These are phyloP conservation scores for Candida mattraensis DNA, from an alignment of 805 yeast species.

Conservation along the genomic window DNA sequence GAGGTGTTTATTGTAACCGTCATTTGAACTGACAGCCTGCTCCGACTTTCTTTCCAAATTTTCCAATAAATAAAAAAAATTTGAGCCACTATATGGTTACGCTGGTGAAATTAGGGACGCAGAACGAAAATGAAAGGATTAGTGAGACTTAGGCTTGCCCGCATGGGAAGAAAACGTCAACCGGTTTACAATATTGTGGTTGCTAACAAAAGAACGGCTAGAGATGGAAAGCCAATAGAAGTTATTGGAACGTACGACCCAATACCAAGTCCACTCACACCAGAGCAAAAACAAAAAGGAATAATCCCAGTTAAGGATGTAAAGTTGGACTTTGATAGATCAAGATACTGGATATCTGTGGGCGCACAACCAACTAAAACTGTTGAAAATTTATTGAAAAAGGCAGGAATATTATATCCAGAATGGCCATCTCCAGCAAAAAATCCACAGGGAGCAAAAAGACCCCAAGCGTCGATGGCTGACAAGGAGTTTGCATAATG, in stretches of 20 bases:
- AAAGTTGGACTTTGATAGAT: constrained; percentile 79
- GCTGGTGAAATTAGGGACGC: too few relatives aligned
- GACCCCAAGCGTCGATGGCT: constrained; percentile 21
- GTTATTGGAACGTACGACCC: constrained; percentile 95
- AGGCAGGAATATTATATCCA: constrained; percentile 67
- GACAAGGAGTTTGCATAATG: constrained; percentile 27
- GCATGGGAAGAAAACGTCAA: constrained; percentile 86
- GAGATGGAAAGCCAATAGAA: constrained; percentile 87
- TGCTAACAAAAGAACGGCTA: constrained; percentile 69
- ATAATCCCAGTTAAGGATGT: constrained; percentile 70
- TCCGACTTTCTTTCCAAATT: neutral
- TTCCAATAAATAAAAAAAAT: constrained; percentile 1
- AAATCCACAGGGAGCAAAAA: constrained; percentile 22
- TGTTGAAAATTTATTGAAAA: constrained; percentile 72
- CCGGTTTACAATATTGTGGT: constrained; percentile 94
- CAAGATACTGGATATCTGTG: constrained; percentile 95
- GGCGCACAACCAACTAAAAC: constrained; percentile 94
- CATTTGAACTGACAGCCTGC: too few relatives aligned
- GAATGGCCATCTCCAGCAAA: constrained; percentile 55
- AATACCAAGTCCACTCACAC: constrained; percentile 64
- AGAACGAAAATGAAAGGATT: constrained; percentile 58
- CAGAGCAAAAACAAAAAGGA: constrained; percentile 57
- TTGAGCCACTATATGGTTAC: neutral
- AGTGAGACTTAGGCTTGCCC: constrained; percentile 84
- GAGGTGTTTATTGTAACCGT: constrained; percentile 6